These are phyloP conservation scores for Lichtheimia hyalospora DNA, from an alignment of 371 early-diverging fungal genomes.

Conservation along the genomic window DNA sequence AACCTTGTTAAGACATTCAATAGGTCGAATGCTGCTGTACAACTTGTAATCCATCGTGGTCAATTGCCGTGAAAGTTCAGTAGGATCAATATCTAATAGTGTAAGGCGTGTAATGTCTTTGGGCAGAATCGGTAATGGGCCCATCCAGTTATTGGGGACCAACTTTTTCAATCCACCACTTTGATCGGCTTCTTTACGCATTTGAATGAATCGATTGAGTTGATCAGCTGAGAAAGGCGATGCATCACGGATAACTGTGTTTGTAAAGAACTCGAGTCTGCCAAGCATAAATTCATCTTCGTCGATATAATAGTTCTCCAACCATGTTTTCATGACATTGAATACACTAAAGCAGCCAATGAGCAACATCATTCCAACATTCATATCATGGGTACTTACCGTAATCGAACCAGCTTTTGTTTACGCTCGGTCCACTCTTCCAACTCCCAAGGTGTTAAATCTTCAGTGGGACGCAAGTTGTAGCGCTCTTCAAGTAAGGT, in stretches of 20 bases:
- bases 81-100: constrained; percentile 83
- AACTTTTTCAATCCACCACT: constrained; percentile 56
- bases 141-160: constrained; percentile 58
- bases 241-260: constrained; percentile 69
- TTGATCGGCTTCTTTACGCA: constrained; percentile 58
- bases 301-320: constrained; percentile 83
- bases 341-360: constrained; percentile 52
- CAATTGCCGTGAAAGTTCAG: constrained; percentile 92
- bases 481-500: constrained; percentile 72
- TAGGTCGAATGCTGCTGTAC: constrained; percentile 78
- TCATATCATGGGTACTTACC: constrained; percentile 34
- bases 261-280: constrained; percentile 74
- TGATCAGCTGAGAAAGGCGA: constrained; percentile 72
- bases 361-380: background rate
- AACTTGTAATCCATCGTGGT: constrained; percentile 81
- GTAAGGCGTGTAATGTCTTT: constrained; percentile 61
- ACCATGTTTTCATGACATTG: constrained; percentile 86
- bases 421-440: constrained; percentile 83
- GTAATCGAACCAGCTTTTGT: constrained; percentile 78
- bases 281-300: constrained; percentile 66
- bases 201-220: constrained; percentile 67
- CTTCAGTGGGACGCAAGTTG: constrained; percentile 65
- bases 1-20: constrained; percentile 85
- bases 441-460: constrained; percentile 65
- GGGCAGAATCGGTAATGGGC: constrained; percentile 72